Evolutionary conservation across 169 alveolate genomes (phyloP), one percentile per base, ranked within the genome.

Genomic region (Cryptosporidium muris): DNA sequence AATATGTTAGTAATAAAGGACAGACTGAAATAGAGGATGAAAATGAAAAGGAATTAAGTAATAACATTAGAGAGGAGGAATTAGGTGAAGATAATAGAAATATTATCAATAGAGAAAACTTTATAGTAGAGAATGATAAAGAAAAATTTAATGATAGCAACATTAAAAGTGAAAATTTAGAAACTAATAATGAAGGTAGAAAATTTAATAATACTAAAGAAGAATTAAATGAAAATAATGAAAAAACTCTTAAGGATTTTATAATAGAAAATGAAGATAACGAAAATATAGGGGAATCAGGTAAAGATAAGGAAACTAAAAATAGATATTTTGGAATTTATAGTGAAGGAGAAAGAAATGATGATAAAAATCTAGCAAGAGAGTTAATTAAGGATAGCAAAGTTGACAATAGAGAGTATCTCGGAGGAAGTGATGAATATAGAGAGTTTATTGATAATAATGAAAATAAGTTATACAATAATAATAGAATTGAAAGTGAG

Each of bases 401-500:
- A 8, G 53, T 48, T 8, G 53, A 48, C 14, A 8, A 8, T 48
- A 8, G 7, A 48, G 53, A 48, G 7, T 8, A 48, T 48, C 11
- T 48, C 7, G 53, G 11, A 48, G 53, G 11, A 8, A 48, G 11
- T 48, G 11, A 48, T 8, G 53, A 48, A 48, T 48, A 8, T 48
- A 48, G 53, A 48, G 53, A 48, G 11, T 48, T 48, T 8, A 8
- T 48, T 48, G 53, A 48, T 48, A 58, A 7, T 25, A 45, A 65
- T 64, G 37, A 42, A n/a, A 16, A 7, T 9, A 25, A 65, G 42
- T n/a, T n/a, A 8, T 14, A 43, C 4, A 51, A n/a, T 0, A 34
- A 48, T 48, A 54, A 66, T 36, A 40, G 67, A 5, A 37, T 51
- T 49, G 51, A 36, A 16, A 65, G 43, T 60, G 43, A 66, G 11